Conservation (phyloP, 768 basidiomycete genomes). For the Rhizopogon sp. region DNA sequence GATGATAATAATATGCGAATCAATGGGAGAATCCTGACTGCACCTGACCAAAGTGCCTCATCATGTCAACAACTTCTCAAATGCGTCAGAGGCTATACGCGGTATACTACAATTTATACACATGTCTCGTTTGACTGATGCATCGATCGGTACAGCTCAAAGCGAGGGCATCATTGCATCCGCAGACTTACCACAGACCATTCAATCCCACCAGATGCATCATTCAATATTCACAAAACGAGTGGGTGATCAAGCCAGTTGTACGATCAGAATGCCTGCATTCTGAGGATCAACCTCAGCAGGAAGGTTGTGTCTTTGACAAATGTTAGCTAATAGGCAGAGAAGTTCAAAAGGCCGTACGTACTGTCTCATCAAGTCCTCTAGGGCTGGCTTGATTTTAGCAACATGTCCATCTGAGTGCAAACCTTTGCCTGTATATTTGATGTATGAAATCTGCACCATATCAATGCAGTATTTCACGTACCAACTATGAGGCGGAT, state of each 20-base stretch:
- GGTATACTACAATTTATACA: background rate
- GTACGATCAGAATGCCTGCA: constrained; percentile 74
- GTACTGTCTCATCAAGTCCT: constrained; percentile 76
- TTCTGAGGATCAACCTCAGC: constrained; percentile 76
- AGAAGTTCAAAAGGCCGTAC: constrained; percentile 8
- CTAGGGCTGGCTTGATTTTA: constrained; percentile 86
- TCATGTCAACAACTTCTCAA: background rate
- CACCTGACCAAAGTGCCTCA: background rate
- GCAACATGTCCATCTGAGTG: constrained; percentile 68
- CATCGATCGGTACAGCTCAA: too few relatives aligned
- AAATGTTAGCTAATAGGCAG: background rate
- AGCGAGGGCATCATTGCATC: background rate
- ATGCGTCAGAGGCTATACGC: background rate
- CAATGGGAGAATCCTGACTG: background rate
- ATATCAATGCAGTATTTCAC: constrained; percentile 19
- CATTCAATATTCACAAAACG: background rate
- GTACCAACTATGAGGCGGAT: constrained; percentile 80
- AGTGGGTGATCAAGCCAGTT: background rate
- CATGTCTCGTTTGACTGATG: background rate
- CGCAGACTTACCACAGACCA: background rate
- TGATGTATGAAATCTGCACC: background rate
- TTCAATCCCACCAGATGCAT: background rate
- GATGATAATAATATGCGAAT: too few relatives aligned
- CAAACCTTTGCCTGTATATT: constrained; percentile 61
- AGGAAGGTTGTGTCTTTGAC: constrained; percentile 55